Evolutionary conservation across 345 rosid genomes (phyloP).

Genomic region (Garcia nutans): DNA sequence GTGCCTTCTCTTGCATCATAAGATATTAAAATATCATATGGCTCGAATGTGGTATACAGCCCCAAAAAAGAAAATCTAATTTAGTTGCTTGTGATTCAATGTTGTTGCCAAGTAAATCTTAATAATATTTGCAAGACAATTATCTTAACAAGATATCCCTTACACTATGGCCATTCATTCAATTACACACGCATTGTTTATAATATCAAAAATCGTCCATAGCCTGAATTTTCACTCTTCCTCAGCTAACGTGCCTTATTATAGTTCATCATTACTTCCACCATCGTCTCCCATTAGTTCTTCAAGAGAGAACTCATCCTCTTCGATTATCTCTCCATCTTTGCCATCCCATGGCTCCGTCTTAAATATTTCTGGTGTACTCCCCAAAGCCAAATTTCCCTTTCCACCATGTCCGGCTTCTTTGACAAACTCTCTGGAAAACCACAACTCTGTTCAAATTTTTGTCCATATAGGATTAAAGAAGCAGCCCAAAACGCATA

Average conservation of each 20-base stretch:
- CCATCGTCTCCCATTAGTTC: conserved; percentile 79
- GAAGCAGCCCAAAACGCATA: neutral
- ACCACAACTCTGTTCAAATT: neutral
- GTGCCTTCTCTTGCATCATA: too few species aligned
- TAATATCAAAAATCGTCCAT: conserved; percentile 24
- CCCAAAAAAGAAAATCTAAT: too few species aligned
- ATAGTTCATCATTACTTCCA: conserved; percentile 58
- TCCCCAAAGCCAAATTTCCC: conserved; percentile 78
- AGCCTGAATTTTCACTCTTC: neutral
- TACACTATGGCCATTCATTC: neutral
- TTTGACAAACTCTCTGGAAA: conserved; percentile 81
- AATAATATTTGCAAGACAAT: too few species aligned
- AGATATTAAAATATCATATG: too few species aligned
- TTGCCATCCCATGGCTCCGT: conserved; percentile 91
- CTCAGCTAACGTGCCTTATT: neutral
- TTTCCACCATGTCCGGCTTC: conserved; percentile 92
- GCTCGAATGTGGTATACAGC: too few species aligned
- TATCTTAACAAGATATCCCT: neutral
- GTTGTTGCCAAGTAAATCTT: too few species aligned
- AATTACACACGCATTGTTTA: conserved; percentile 9
- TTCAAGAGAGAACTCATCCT: conserved; percentile 89
- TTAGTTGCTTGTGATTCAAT: too few species aligned
- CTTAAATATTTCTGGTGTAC: conserved; percentile 51
- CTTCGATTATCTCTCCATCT: conserved; percentile 79
- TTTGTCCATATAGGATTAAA: conserved; percentile 8